Evolutionary conservation across 2,329 filamentous ascomycete species (phyloP), one percentile per base, ranked within the genome.

Genomic region (Pseudopithomyces chartarum): DNA sequence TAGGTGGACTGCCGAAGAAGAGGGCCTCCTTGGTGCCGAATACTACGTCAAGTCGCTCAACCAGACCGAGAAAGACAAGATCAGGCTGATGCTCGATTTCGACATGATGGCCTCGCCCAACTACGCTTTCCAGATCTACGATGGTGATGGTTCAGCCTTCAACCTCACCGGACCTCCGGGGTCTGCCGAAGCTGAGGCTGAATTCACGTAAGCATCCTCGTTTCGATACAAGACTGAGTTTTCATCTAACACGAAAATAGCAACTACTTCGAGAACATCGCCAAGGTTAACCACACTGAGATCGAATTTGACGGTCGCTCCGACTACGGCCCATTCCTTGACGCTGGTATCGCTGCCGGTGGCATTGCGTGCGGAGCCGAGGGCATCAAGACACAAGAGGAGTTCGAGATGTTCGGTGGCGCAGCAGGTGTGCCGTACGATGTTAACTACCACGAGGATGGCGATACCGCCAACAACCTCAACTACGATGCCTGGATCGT

Each of bases 361-460:
- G 90, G 90, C 29, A 85, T 93, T 58, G 89, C 90, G 53, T 92
- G 90, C 2, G 90, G 90, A 38, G 90, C 90, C 1, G 90, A 93
- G 74, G 88, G 84, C 12, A 73, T 90, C 76, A 93, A 92, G 84
- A 91, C 89, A 0, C 76, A 82, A 48, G 81, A 86, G 33, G 88
- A 93, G 70, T 84, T 76, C 2, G 79, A 77, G 39, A 76, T 86
- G 76, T 94, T 92, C 71, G 90, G 90, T n/a, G 90, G 90, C 36
- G 79, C 81, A 58, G 87, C 86, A 1, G 89, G 82, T 19, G 75
- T 79, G n/a, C 73, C 78, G 33, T 85, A 82, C 62, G 84, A 87
- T 63, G 69, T 73, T 17, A 85, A 85, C 70, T 87, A 87, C 70
- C 85, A 87, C 64, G 72, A 75, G 36, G 76, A 75, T 2, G 79